Evolutionary conservation across 1,139 yeast genomes (phyloP), one percentile per base, ranked within the genome.

Genomic region (Oligophagozyma castellii): DNA sequence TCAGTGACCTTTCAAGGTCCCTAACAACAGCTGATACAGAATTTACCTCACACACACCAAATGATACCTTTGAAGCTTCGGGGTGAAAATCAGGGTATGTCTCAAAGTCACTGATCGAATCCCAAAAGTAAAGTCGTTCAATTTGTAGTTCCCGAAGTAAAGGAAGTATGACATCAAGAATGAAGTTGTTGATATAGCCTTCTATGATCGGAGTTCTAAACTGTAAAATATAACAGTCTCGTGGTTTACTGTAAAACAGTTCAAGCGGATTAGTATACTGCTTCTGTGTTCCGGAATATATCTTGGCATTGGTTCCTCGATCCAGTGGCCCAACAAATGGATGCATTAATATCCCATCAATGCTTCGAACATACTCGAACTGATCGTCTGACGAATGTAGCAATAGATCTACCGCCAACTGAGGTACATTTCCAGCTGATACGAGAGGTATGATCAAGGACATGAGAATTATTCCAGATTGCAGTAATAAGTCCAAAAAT

Each of bases 341-440:
- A 44, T 79, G 80, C 14, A 84, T 53, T 42, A 63, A 70, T 3
- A 59, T 51, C 29, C 71, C 73, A 44, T 77, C 76, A 19, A 84
- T 53, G 13, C 66, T 51, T 4, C 69, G 71, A 4, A 75, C 59
- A 27, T 65, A 66, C 30, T 55, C 38, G 33, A 77, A 67, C 2
- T 59, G 61, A n/a, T 37, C 27, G 8, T 45, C 33, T 20, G 66
- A 57, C 2, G 78, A 73, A 43, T 77, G 79, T 12, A 84, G 58
- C 23, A 89, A 56, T 22, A 86, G 59, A 52, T 86, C 96, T 4
- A 70, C 56, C 0, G 92, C 58, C 30, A 86, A 59, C 51, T 89
- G 98, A 0, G 96, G 93, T 3, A 84, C 78, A 47, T 86, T 89
- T 4, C 93, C 96, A 12, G 83, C 67, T 3, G 95, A 73, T 1